Percentiles rank a stretch among this genome's conserved stretches.
Evolutionary conservation across 2,329 filamentous ascomycete species (phyloP).

Genomic region (Mycosphaerella sp.): DNA sequence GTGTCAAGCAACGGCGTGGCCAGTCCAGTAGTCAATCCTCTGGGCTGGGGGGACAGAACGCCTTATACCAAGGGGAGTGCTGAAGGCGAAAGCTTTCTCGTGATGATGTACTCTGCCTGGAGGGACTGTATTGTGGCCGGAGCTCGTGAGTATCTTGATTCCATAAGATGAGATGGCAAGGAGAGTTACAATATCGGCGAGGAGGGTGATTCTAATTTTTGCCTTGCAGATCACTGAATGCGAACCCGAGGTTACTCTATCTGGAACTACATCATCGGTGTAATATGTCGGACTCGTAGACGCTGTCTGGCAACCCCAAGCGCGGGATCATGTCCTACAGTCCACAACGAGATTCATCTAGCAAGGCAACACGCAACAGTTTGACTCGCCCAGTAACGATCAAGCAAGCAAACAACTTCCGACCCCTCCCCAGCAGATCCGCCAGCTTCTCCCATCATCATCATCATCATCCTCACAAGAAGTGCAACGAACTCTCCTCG

Average conservation of each 20-base stretch:
- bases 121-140: conserved; percentile 34
- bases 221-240: conserved; percentile 1
- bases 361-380: background rate
- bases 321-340: no score
- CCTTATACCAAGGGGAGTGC: conserved; percentile 30
- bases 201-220: background rate
- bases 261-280: background rate
- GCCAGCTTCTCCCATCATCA: background rate
- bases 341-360: background rate
- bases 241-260: conserved; percentile 1
- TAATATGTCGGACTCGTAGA: no score
- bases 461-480: background rate
- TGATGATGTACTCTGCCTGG: conserved; percentile 41
- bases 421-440: background rate
- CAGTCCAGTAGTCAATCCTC: conserved; percentile 40
- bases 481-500: background rate
- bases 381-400: no score
- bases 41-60: conserved; percentile 22
- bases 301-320: background rate
- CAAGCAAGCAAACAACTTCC: no score
- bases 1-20: conserved; percentile 37
- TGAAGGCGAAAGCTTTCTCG: conserved; percentile 41
- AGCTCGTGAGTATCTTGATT: conserved; percentile 13
- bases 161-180: background rate
- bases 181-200: background rate